Evolutionary conservation across 1,284 basidiomycete genomes (phyloP).

Genomic region (Apiotrichum gamsii): DNA sequence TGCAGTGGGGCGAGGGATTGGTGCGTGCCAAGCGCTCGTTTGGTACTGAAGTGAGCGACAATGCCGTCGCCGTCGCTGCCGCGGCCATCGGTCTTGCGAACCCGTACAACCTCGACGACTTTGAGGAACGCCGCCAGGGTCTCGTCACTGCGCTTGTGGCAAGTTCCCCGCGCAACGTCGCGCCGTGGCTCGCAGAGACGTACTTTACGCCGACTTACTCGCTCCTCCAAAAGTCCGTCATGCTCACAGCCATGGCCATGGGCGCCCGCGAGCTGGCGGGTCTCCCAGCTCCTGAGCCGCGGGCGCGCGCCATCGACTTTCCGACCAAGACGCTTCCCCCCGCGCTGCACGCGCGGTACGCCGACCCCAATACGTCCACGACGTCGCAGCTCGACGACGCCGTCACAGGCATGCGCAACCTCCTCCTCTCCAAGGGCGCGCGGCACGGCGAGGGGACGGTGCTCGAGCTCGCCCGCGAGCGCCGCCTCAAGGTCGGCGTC

Average conservation of each 20-base stretch:
- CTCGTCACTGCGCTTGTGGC: conserved; percentile 72
- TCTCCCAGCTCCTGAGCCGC: conserved; percentile 52
- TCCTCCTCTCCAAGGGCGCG: conserved; percentile 37
- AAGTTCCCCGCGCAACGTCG: conserved; percentile 67
- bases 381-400: conserved; percentile 33
- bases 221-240: conserved; percentile 69
- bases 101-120: conserved; percentile 71
- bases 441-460: conserved; percentile 46
- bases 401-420: conserved; percentile 27
- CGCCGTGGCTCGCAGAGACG: conserved; percentile 84
- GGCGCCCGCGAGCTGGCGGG: conserved; percentile 79
- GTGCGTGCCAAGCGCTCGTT: conserved; percentile 73
- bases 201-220: conserved; percentile 91
- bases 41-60: conserved; percentile 71
- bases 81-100: conserved; percentile 70
- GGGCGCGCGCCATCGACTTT: conserved; percentile 51
- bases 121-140: conserved; percentile 69
- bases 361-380: conserved; percentile 41
- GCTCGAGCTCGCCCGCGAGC: conserved; percentile 63
- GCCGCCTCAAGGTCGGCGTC: conserved; percentile 60
- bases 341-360: conserved; percentile 62
- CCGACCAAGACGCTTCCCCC: conserved; percentile 73
- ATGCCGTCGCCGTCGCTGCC: conserved; percentile 72
- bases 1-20: conserved; percentile 69
- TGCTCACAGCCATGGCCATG: conserved; percentile 76